Evolutionary conservation across 2,329 filamentous ascomycete genomes (phyloP), one percentile per base, ranked within the genome.

Genomic region (Colletotrichum spinosum): DNA sequence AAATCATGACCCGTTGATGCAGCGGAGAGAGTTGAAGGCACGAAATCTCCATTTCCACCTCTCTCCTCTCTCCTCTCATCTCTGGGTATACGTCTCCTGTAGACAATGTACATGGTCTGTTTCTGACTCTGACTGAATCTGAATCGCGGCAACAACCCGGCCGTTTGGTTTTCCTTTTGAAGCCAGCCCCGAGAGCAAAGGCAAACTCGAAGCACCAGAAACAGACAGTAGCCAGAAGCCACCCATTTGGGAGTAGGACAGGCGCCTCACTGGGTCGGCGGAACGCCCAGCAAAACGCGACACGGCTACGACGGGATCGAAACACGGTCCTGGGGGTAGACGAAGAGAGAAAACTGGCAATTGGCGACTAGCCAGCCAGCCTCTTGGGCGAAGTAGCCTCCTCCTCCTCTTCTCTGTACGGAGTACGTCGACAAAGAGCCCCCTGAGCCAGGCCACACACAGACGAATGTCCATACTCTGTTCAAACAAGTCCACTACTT

Each of bases 231-330:
- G 9, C 8, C 17, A 46, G 12, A 15, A 33, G 13, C 38, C 38
- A 41, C 9, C 9, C 9, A 41, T 11, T 39, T 15, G 49, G 48
- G 58, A 49, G 35, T 59, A 54, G 60, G 50, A 55, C 37, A n/a
- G 56, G 50, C 45, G 57, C 39, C 39, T 60, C 45, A 5, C 25
- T 51, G 34, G 39, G 35, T 17, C 39, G 39, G 51, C 10, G 51
- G 50, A 37, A 44, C 46, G 57, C 52, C 62, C 39, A 55, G 51
- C 13, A 44, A 52, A 52, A 38, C 34, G 58, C n/a, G 44, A 49
- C 56, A 39, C 49, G 52, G 58, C 37, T 55, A 44, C 57, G 33
- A 65, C 62, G 52, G 45, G 52, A 51, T 51, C 51, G 44, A 58
- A 56, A 56, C 54, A 56, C 54, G n/a, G 12, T 45, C 42, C 13